These are phyloP conservation scores for Neonectria magnoliae DNA, from an alignment of 2,329 filamentous ascomycete genomes.

Conservation along the genomic window DNA sequence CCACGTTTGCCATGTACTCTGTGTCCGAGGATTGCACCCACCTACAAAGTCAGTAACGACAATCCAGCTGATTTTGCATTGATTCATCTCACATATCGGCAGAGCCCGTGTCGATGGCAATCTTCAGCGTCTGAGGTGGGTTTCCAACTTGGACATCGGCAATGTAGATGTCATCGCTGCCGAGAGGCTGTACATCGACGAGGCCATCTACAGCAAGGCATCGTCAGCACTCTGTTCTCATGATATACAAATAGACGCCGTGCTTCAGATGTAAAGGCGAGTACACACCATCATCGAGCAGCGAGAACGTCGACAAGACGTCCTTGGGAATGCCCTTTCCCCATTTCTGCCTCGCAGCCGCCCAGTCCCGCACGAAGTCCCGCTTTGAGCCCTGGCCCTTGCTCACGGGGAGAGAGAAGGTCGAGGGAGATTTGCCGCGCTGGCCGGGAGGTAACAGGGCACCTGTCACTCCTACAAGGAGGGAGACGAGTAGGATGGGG, in stretches of 20 bases:
- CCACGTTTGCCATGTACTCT: slow-evolving; percentile 45
- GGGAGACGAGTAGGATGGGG: slow-evolving; percentile 27
- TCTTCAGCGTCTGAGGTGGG: slow-evolving; percentile 57
- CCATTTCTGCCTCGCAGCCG: slow-evolving; percentile 49
- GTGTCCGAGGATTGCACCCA: slow-evolving; percentile 66
- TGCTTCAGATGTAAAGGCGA: neutral
- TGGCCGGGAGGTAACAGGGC: slow-evolving; percentile 26
- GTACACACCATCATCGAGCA: slow-evolving; percentile 44
- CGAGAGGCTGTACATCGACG: slow-evolving; percentile 49
- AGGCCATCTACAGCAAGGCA: slow-evolving; percentile 42
- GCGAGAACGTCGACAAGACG: slow-evolving; percentile 37
- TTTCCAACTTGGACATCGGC: slow-evolving; percentile 58
- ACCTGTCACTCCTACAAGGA: slow-evolving; percentile 27
- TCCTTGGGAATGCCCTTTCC: slow-evolving; percentile 39
- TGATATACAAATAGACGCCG: neutral
- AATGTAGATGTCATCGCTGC: slow-evolving; percentile 56
- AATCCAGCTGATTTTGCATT: neutral
- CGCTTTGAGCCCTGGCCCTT: slow-evolving; percentile 36
- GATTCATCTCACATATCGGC: slow-evolving; percentile 68
- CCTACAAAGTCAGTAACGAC: slow-evolving; percentile 44
- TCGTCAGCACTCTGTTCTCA: slow-evolving; percentile 25
- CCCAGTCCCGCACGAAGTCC: slow-evolving; percentile 48
- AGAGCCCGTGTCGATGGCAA: slow-evolving; percentile 66
- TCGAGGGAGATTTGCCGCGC: neutral
- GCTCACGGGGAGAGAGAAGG: slow-evolving; percentile 45